Base-by-base conservation (phyloP, 2,329 filamentous ascomycete species). In the Scytalidium lignicola region DNA sequence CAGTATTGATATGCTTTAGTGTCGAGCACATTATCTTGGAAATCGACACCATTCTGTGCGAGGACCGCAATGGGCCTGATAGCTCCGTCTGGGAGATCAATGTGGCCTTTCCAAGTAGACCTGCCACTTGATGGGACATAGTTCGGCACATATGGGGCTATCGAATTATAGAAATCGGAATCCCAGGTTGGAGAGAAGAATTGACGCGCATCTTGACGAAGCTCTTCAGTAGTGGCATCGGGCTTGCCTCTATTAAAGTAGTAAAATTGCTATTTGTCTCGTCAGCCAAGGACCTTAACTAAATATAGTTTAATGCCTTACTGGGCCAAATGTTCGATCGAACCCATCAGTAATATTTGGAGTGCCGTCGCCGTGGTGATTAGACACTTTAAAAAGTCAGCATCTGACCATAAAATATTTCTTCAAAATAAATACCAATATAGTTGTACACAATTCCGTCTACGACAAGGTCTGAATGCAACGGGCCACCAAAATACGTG, bases 381-480 rank as follows among this genome's bases (percentile, higher is more conserved):
- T 84, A 0, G 76, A 80, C 5, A 77, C 74, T 63, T 65, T 28
- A 15, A 20, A 32, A 17, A 46, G 50, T 63, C 44, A 61, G 57
- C 29, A 50, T 37, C 5, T 9, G 6, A 47, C 41, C 47, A 1
- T 18, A 20, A 41, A 10, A 39, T 22, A 37, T 9, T 17, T 12
- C 1, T 37, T 22, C n/a, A 41, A 18, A 17, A 37, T 17, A 57
- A 54, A 51, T 46, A 64, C 64, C 61, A 37, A 79, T 75, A 57
- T 85, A 85, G 58, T 85, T 83, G 61, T 85, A 84, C 0, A 85
- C 72, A 43, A 85, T 83, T 0, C 80, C 81, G 55, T 85, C 82
- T 0, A 85, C 82, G 0, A 74, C 74, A 5, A 85, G 65, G 56
- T 85, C 82, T 0, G 80, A 83, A 61, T 84, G 80, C 2, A 80